A percentile compares a stretch with the other conserved stretches of the same genome.
Conservation (phyloP, 495 filamentous ascomycete genomes). For the Daldinia caldariorum region DNA sequence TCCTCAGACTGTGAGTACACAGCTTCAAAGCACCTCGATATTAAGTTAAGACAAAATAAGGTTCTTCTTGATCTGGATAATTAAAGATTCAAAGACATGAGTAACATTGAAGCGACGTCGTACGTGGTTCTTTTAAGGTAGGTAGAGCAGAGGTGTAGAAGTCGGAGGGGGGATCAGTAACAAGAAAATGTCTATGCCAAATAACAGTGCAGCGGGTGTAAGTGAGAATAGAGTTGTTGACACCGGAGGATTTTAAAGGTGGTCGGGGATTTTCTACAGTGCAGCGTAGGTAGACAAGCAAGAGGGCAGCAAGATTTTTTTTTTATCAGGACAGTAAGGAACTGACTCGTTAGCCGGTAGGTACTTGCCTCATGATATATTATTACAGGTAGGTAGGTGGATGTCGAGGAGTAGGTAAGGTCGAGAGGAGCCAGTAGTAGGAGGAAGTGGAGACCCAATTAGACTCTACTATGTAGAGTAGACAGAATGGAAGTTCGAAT, state of each 20-base stretch:
- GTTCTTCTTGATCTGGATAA: slow-evolving; percentile 9
- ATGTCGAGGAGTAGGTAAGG: slow-evolving; percentile 40
- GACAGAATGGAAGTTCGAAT: slow-evolving; percentile 36
- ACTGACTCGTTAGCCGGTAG: slow-evolving; percentile 18
- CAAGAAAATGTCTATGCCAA: slow-evolving; percentile 28
- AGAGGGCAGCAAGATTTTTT: slow-evolving; percentile 20
- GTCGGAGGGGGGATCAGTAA: not conserved
- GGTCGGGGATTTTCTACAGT: slow-evolving; percentile 18
- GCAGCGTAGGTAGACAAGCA: slow-evolving; percentile 2
- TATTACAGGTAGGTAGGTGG: slow-evolving; percentile 32
- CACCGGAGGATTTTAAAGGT: slow-evolving; percentile 45
- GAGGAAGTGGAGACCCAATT: slow-evolving; percentile 46
- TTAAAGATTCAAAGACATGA: slow-evolving; percentile 15
- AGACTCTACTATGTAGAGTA: slow-evolving; percentile 43
- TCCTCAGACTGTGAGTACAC: slow-evolving; percentile 13
- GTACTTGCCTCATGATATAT: slow-evolving; percentile 45
- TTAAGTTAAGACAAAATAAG: slow-evolving; percentile 1
- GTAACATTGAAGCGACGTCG: slow-evolving; percentile 10
- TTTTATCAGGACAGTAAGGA: slow-evolving; percentile 15
- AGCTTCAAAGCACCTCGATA: slow-evolving; percentile 5
- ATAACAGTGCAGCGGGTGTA: slow-evolving; percentile 33
- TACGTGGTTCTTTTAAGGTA: slow-evolving; percentile 8
- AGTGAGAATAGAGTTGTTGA: slow-evolving; percentile 45
- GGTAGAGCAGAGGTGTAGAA: slow-evolving; percentile 3
- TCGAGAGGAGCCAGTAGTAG: slow-evolving; percentile 21